Conservation (phyloP, 1,139 yeast genomes). For the Lodderomyces metapsilosis region DNA sequence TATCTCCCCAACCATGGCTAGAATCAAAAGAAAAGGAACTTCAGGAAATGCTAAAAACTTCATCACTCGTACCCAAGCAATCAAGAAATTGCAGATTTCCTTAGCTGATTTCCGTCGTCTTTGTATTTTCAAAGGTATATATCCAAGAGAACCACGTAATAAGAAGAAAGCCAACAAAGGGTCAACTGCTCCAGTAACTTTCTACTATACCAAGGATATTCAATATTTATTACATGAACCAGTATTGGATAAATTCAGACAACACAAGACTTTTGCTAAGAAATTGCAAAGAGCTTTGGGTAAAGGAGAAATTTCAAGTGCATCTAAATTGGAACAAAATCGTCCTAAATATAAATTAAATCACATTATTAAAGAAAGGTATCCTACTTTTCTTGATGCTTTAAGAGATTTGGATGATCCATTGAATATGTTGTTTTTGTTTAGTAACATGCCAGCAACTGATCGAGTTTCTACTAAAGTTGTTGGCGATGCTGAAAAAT, state of each 20-base stretch:
- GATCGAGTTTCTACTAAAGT: constrained; percentile 76
- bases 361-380: constrained; percentile 89
- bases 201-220: constrained; percentile 90
- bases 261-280: constrained; percentile 90
- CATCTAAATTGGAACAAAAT: constrained; percentile 66
- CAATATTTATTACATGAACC: constrained; percentile 96
- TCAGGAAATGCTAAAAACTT: constrained; percentile 91
- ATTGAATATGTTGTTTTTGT: constrained; percentile 87
- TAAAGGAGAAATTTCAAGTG: constrained; percentile 87
- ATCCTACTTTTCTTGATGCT: constrained; percentile 92
- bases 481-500: constrained; percentile 79
- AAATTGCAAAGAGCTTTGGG: constrained; percentile 89
- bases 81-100: constrained; percentile 86
- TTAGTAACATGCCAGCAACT: constrained; percentile 94
- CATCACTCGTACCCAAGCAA: constrained; percentile 94
- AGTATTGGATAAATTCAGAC: constrained; percentile 85
- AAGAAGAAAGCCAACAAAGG: constrained; percentile 98
- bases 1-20: constrained; percentile 14
- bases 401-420: constrained; percentile 94
- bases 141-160: constrained; percentile 95
- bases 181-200: constrained; percentile 92
- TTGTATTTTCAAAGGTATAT: constrained; percentile 94
- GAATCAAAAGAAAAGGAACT: constrained; percentile 75
- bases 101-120: constrained; percentile 97
- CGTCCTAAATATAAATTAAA: constrained; percentile 86